Evolutionary conservation across 2,329 filamentous ascomycete species (phyloP), one percentile per base, ranked within the genome.

Genomic region (Fusarium citri): DNA sequence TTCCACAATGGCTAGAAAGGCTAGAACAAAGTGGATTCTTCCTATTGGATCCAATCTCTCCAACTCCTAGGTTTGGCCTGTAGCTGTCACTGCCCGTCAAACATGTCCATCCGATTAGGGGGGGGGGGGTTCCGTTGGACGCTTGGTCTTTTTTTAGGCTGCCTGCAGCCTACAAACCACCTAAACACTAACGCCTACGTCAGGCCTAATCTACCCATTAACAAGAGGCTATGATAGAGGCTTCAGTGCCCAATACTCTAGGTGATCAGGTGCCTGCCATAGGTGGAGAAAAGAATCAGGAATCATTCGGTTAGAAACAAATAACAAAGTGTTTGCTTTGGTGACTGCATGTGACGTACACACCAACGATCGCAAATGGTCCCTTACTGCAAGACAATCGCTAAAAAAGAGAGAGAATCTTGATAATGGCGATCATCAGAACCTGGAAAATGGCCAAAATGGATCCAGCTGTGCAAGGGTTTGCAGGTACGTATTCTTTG

Each of bases 1-100:
- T 68, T 68, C 62, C 34, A 49, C 31, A 40, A 37, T 37, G 34
- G 34, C 34, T 37, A 37, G 34, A 64, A 66, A 40, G 65, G 45
- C 70, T 71, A 66, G 70, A 72, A 73, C 64, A 66, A 69, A 66
- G 64, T 71, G 70, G 70, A 45, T 58, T 54, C 50, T 3, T n/a
- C 18, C 23, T 28, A 22, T 53, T 65, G 20, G 47, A 23, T n/a
- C n/a, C n/a, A n/a, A n/a, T 18, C 31, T 51, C 22, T 26, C 31
- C 8, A 16, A 37, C 34, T 11, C 34, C 7, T 37, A 11, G 34
- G 18, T 37, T 37, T 37, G 34, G 34, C 34, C 22, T 40, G 22
- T 25, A 18, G 11, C 12, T 14, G 22, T 31, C n/a, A 34, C 26
- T 23, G 34, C 18, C 34, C 34, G 30, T 30, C 30, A 40, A 40